phyloP scores from a whole-genome alignment of 257 asterid genomes.

The Anisodus acutangulus region DNA sequence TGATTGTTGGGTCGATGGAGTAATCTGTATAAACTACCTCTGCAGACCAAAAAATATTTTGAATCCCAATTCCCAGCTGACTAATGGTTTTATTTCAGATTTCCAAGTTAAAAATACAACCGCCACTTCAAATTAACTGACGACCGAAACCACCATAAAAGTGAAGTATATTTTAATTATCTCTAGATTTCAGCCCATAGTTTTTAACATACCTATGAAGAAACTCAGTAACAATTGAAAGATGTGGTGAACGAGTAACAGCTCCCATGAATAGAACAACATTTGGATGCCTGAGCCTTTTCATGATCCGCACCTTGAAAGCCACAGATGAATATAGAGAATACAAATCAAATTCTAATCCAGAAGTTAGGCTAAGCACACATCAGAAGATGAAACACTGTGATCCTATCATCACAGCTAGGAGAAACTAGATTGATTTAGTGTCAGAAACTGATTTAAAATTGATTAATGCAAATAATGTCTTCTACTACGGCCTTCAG shows the following conservation, averaged over 20 bases:
- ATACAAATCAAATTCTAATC: conserved; percentile 36
- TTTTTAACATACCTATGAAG: conserved; percentile 78
- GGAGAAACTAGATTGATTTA: conserved; percentile 16
- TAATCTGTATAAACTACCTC: conserved; percentile 95
- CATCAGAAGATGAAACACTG: background rate
- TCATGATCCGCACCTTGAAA: conserved; percentile 87
- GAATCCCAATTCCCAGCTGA: conserved; percentile 24
- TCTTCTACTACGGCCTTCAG: background rate
- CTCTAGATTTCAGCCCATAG: conserved; percentile 28
- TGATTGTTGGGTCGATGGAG: conserved; percentile 92
- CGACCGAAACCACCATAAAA: conserved; percentile 4
- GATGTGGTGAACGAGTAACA: conserved; percentile 93
- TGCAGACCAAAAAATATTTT: conserved; percentile 48
- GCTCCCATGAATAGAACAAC: conserved; percentile 99
- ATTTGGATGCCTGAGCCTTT: conserved; percentile 85
- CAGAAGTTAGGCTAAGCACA: conserved; percentile 28
- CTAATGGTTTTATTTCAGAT: background rate
- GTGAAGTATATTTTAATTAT: conserved; percentile 2
- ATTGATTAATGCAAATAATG: conserved; percentile 11
- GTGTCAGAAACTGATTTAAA: conserved; percentile 19
- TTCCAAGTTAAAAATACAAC: conserved; percentile 12
- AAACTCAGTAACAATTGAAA: conserved; percentile 89
- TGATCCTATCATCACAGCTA: conserved; percentile 15
- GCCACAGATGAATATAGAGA: conserved; percentile 25
- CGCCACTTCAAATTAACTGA: background rate